Evolutionary conservation across 208 protist species (phyloP).

Genomic region (Kentomonas sorsogonicus): DNA sequence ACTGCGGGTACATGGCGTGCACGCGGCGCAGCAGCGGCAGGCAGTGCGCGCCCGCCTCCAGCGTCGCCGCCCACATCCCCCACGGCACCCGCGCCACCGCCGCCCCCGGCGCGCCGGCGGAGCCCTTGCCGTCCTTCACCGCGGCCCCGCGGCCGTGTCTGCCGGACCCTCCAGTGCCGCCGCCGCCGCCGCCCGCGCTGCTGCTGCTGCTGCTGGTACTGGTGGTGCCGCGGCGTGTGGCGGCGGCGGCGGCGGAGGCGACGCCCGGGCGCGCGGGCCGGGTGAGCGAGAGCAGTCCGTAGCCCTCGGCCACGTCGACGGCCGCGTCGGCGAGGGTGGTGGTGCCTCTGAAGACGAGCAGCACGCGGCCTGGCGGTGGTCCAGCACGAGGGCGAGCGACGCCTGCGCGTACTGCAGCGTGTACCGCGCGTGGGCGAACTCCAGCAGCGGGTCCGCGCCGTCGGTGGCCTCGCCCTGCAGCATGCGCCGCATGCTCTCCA

Average conservation of each 20-base stretch:
- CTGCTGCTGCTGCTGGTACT: not conserved
- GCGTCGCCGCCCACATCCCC: constrained; percentile 54
- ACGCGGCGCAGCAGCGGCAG: constrained; percentile 36
- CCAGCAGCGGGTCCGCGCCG: constrained; percentile 24
- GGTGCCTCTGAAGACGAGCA: constrained; percentile 70
- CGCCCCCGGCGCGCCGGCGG: constrained; percentile 2
- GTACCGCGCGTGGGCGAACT: constrained; percentile 64
- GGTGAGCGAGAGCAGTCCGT: constrained; percentile 37
- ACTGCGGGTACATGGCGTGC: constrained; percentile 39
- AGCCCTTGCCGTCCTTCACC: not conserved
- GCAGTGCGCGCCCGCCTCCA: constrained; percentile 29
- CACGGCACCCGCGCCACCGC: constrained; percentile 55
- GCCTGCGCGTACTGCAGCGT: constrained; percentile 35
- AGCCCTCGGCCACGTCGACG: constrained; percentile 50
- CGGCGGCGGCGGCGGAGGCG: constrained; percentile 1
- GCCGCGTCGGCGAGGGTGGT: constrained; percentile 53
- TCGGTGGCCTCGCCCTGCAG: constrained; percentile 45
- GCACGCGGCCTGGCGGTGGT: constrained; percentile 51
- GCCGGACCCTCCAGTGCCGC: not conserved
- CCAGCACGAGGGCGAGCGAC: constrained; percentile 55
- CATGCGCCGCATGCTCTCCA: constrained; percentile 71
- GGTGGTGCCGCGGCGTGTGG: not conserved
- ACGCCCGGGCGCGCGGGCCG: not conserved
- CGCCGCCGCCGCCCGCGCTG: not conserved
- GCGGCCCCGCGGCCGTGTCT: constrained; percentile 1